Evolutionary conservation across 768 basidiomycete species (phyloP), one percentile per base, ranked within the genome.

Genomic region (Hemileccinum impolitum): DNA sequence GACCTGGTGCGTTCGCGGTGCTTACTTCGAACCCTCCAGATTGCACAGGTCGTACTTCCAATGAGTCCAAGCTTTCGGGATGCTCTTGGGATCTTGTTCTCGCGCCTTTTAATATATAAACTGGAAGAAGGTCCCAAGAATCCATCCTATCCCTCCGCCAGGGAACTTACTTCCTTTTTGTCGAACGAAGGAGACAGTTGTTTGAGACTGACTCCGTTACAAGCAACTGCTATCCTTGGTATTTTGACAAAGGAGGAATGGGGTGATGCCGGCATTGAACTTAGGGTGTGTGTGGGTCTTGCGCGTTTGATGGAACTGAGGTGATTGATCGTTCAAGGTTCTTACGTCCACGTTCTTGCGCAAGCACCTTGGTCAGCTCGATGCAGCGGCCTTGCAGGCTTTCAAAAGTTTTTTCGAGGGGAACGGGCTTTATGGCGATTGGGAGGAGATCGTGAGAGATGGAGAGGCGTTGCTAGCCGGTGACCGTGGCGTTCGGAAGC

Each of bases 71-170:
- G 52, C 48, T 64, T 48, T 45, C 63, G 50, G 47, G 55, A 55
- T 67, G 63, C 39, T 65, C 71, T 58, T 63, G 67, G 61, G 60
- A 60, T 14, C 59, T 68, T 51, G 52, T 60, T 62, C 32, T 43
- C 60, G 37, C 56, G 56, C 18, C 52, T 62, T 37, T 25, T 65
- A 45, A 50, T 64, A 21, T 64, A 72, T 39, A 73, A 76, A 44
- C 60, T 87, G 35, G 66, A 72, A 44, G 69, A 72, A 34, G 74
- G 74, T 2, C 68, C 73, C 17, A 66, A 61, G 26, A 55, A 49
- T 43, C 30, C 52, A 39, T 57, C 62, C 28, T 31, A 43, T 39
- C 60, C 53, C 26, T 50, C 51, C 21, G 39, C 36, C 41, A 46
- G 17, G 39, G 53, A 39, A n/a, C 48, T 65, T 34, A 19, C 39